phyloP scores from a whole-genome alignment of 129 eudicot species.

The Chrysanthemum makinoi region DNA sequence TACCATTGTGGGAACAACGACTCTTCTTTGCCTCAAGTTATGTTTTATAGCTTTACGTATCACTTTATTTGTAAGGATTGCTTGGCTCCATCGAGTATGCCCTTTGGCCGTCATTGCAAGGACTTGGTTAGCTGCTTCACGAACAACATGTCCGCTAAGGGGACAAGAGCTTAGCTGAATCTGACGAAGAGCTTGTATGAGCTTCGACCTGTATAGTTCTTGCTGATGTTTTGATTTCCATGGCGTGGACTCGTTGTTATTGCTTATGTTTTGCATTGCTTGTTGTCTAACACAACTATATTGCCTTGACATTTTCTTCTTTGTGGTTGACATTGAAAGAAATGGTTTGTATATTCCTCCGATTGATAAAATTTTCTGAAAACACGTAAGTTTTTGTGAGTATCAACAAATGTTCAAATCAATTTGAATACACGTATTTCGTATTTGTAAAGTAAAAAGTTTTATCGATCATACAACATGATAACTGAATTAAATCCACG shows the following conservation, averaged over 20 bases:
- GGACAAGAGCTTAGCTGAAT: conserved; percentile 26
- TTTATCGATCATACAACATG: too few species aligned
- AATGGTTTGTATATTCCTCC: too few species aligned
- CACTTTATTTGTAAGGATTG: conserved; percentile 50
- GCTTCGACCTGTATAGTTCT: conserved; percentile 51
- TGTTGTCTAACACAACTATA: background rate
- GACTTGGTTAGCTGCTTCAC: conserved; percentile 62
- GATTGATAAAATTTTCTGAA: too few species aligned
- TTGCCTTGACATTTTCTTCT: conserved; percentile 18
- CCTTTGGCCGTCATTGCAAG: conserved; percentile 69
- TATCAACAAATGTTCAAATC: background rate
- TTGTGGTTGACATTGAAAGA: too few species aligned
- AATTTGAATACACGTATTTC: background rate
- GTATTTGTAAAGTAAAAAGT: too few species aligned
- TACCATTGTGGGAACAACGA: conserved; percentile 5
- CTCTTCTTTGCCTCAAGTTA: conserved; percentile 37
- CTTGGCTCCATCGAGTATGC: conserved; percentile 69
- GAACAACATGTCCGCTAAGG: conserved; percentile 35
- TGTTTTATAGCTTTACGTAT: conserved; percentile 32
- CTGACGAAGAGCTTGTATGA: conserved; percentile 40
- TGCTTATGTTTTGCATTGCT: background rate
- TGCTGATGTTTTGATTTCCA: conserved; percentile 52
- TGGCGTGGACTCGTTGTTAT: background rate
- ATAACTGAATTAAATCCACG: too few species aligned
- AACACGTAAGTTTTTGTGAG: too few species aligned